Percentiles rank a stretch among this genome's conserved stretches.
phyloP scores from a whole-genome alignment of 2,329 filamentous ascomycete species.

The Botrytis byssoidea region DNA sequence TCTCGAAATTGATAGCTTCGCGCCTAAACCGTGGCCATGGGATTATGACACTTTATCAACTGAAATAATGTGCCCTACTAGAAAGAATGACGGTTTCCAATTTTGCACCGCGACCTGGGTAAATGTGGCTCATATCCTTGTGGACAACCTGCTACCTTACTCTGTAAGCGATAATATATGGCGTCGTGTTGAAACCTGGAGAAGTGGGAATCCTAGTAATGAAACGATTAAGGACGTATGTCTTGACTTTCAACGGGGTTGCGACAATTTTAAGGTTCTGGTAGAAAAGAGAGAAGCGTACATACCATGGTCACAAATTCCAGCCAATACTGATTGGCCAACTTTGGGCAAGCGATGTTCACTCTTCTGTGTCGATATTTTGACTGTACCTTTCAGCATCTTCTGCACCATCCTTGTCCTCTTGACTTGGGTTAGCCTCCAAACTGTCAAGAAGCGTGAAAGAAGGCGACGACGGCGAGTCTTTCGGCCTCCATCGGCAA shows the following conservation, averaged over 20 bases:
- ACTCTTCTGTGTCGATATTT: slow-evolving; percentile 16
- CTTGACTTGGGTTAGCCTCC: not conserved
- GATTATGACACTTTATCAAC: not conserved
- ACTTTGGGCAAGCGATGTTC: not conserved
- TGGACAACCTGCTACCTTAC: slow-evolving; percentile 4
- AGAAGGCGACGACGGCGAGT: not conserved
- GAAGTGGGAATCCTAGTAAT: not conserved
- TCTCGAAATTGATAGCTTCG: too few relatives aligned
- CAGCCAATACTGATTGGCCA: slow-evolving; percentile 6
- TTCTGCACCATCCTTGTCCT: not conserved
- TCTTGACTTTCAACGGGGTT: slow-evolving; percentile 4
- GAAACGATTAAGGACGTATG: not conserved
- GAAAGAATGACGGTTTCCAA: not conserved
- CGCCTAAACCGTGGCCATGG: slow-evolving; percentile 14
- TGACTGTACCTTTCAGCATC: not conserved
- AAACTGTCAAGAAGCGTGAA: not conserved
- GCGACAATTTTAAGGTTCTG: not conserved
- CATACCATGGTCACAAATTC: slow-evolving; percentile 4
- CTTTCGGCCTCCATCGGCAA: not conserved
- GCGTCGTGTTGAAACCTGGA: slow-evolving; percentile 4
- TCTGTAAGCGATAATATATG: slow-evolving; percentile 11
- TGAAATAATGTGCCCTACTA: not conserved
- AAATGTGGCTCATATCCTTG: slow-evolving; percentile 11
- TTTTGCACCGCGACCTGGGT: slow-evolving; percentile 18
- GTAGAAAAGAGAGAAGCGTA: not conserved